Evolutionary conservation across 2,329 filamentous ascomycete species (phyloP).

Genomic region (Colletotrichum sp.): DNA sequence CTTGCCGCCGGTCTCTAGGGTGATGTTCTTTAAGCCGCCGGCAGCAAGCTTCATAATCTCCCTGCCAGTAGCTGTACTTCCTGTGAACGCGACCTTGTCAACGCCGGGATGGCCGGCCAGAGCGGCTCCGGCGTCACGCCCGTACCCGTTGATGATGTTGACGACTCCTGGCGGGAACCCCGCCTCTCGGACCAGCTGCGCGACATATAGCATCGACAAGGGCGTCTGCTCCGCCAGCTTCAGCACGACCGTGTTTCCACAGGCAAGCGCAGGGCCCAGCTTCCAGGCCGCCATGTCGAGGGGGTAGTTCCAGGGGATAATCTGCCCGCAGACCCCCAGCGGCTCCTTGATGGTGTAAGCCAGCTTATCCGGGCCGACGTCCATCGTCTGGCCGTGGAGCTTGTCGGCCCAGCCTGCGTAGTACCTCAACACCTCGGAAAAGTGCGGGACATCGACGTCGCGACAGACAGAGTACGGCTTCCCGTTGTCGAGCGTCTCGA

Average conservation of each 20-base stretch:
- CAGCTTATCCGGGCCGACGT: conserved; percentile 71
- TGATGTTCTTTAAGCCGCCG: conserved; percentile 62
- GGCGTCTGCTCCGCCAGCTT: conserved; percentile 68
- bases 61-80: conserved; percentile 69
- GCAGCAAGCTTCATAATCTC: conserved; percentile 74
- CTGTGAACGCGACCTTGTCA: conserved; percentile 77
- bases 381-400: conserved; percentile 78
- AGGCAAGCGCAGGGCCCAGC: conserved; percentile 62
- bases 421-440: conserved; percentile 64
- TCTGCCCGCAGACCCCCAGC: conserved; percentile 76
- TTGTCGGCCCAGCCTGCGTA: conserved; percentile 85
- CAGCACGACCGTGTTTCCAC: conserved; percentile 63
- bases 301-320: conserved; percentile 85
- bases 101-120: conserved; percentile 67
- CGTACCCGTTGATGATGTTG: conserved; percentile 73
- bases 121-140: conserved; percentile 66
- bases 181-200: conserved; percentile 67
- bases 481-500: conserved; percentile 82
- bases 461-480: conserved; percentile 73
- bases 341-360: conserved; percentile 80
- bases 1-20: conserved; percentile 66
- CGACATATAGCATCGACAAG: conserved; percentile 65
- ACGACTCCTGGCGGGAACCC: conserved; percentile 77
- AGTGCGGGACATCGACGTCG: conserved; percentile 63
- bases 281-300: conserved; percentile 78